Base-by-base conservation (phyloP, 164 flowering plant species). In the Piper longum region DNA sequence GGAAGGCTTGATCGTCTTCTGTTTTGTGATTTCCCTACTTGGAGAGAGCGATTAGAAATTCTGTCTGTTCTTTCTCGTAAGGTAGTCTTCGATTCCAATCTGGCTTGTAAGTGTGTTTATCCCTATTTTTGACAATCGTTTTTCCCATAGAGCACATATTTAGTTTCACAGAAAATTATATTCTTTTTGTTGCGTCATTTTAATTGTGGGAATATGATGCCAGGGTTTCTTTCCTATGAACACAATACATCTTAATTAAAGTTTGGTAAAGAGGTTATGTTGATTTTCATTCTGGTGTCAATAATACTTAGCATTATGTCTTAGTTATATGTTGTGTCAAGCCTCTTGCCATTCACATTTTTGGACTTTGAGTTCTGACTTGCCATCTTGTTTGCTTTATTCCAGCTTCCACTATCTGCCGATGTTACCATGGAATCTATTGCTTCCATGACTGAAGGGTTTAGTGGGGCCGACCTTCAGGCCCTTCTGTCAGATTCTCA, bases 391-490 rank as follows among this genome's bases (percentile, higher is more conserved):
- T 59, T 11, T 69, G 44, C 14, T 41, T 70, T 45, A 51, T 43
- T 75, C 72, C 87, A 91, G 98, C 83, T 93, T 64, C 93, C 91
- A 45, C 61, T 89, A 74, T 88, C 84, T 26, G 56, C 61, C 67
- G 89, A 84, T 68, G 84, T 86, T 66, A 86, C 88, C 65, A 73
- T 93, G 75, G 85, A 75, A 13, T 73, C 78, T 55, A 74, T 88
- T 67, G 96, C 98, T 62, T 62, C 71, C 67, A 70, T 80, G 74
- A 90, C 98, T n/a, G 92, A 88, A 65, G 98, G 98, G 61, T 90
- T 89, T 55, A 93, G 97, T 66, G 98, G 98, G 58, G 98, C 98
- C 41, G 98, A 93, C 66, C 92, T 93, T 52, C 96, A 90, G 77
- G 98, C 98, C 42, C 88, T 93, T 63, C 85, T 93, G 26, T 93